These are phyloP conservation scores for Fusarium pininemorale DNA, from an alignment of 2,329 filamentous ascomycete genomes.

Conservation along the genomic window DNA sequence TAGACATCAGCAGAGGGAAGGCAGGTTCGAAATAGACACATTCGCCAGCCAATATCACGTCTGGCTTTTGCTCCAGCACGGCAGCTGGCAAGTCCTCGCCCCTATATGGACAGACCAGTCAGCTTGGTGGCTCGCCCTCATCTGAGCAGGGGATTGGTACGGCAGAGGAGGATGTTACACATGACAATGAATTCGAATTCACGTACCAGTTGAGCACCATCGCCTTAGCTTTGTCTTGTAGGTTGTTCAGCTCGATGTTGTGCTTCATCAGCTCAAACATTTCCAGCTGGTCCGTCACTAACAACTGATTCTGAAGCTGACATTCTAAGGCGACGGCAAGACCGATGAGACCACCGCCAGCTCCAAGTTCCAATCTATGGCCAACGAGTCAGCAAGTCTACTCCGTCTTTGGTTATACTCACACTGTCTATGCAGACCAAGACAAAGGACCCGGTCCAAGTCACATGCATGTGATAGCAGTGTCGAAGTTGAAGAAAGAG, in stretches of 20 bases:
- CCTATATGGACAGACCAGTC: slow-evolving; percentile 53
- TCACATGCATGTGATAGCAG: slow-evolving; percentile 13
- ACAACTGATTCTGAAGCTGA: slow-evolving; percentile 63
- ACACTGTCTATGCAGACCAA: slow-evolving; percentile 11
- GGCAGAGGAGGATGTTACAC: slow-evolving; percentile 36
- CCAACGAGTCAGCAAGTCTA: slow-evolving; percentile 34
- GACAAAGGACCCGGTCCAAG: background rate
- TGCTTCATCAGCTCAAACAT: slow-evolving; percentile 88
- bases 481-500: background rate
- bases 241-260: slow-evolving; percentile 84
- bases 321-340: slow-evolving; percentile 68
- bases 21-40: slow-evolving; percentile 98
- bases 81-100: slow-evolving; percentile 66
- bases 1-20: slow-evolving; percentile 85
- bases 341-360: slow-evolving; percentile 88
- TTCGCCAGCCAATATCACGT: slow-evolving; percentile 91
- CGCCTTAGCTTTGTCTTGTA: slow-evolving; percentile 71
- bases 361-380: slow-evolving; percentile 85
- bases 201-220: slow-evolving; percentile 83
- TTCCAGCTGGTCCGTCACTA: slow-evolving; percentile 86
- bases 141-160: background rate
- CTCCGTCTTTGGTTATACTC: slow-evolving; percentile 2
- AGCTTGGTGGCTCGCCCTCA: slow-evolving; percentile 23
- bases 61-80: slow-evolving; percentile 68
- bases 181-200: background rate